Conservation (phyloP, 1,139 yeast species). For the Magnusiomyces fungicola region DNA sequence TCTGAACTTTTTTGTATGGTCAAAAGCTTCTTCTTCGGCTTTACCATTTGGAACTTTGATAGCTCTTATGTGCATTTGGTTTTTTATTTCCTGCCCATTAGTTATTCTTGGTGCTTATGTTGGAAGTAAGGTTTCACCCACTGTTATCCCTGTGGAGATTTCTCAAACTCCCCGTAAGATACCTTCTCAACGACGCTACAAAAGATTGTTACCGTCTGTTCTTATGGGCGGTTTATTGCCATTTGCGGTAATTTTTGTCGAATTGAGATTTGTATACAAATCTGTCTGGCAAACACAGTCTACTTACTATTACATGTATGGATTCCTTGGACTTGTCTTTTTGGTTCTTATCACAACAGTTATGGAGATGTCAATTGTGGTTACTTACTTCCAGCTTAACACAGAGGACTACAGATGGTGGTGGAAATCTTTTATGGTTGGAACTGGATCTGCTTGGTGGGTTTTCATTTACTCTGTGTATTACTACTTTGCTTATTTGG, state of each 20-base stretch:
- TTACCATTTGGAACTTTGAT: conserved; percentile 69
- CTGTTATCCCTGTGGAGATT: conserved; percentile 29
- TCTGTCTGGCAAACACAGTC: conserved; percentile 77
- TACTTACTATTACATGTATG: conserved; percentile 72
- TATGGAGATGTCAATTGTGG: conserved; percentile 66
- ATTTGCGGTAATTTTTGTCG: conserved; percentile 74
- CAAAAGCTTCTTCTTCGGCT: conserved; percentile 67
- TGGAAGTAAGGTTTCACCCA: conserved; percentile 41
- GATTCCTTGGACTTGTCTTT: conserved; percentile 61
- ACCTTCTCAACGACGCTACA: conserved; percentile 38
- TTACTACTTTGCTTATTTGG: conserved; percentile 42
- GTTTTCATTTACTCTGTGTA: conserved; percentile 61
- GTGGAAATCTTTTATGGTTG: conserved; percentile 72
- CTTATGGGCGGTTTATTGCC: conserved; percentile 61
- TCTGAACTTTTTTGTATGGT: conserved; percentile 67
- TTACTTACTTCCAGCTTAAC: conserved; percentile 56
- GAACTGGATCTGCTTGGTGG: conserved; percentile 67
- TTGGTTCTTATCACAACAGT: conserved; percentile 54
- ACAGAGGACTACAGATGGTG: conserved; percentile 70
- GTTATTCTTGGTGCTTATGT: conserved; percentile 63
- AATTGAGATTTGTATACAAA: conserved; percentile 64
- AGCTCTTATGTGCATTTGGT: conserved; percentile 49
- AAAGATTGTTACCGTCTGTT: conserved; percentile 25
- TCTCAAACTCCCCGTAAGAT: conserved; percentile 32
- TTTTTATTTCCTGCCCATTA: conserved; percentile 63